Evolutionary conservation across 192 early-diverging fungal species (phyloP).

Genomic region (Pilobolus umbonatus): DNA sequence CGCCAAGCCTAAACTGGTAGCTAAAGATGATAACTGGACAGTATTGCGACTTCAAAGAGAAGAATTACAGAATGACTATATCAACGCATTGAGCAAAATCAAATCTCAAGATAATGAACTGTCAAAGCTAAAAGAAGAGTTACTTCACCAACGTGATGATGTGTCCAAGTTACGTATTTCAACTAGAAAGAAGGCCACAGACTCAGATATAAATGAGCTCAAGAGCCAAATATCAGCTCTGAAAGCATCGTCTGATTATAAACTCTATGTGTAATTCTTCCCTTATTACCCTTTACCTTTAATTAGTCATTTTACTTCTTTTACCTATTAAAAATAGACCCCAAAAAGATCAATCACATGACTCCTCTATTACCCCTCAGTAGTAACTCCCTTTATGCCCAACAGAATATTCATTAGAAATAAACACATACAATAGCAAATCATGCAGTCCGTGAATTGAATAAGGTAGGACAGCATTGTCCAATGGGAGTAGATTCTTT

Average conservation of each 20-base stretch:
- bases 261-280: constrained; percentile 5
- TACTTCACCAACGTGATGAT: constrained; percentile 59
- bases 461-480: no score
- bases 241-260: constrained; percentile 36
- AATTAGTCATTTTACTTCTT: background rate
- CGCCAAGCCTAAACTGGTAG: constrained; percentile 51
- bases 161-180: constrained; percentile 50
- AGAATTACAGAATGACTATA: constrained; percentile 54
- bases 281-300: background rate
- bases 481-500: no score
- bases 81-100: constrained; percentile 49
- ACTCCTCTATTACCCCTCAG: no score
- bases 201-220: constrained; percentile 54
- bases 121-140: constrained; percentile 49
- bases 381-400: no score
- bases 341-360: no score
- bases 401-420: no score
- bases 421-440: no score
- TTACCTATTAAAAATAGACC: no score
- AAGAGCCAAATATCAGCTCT: constrained; percentile 71
- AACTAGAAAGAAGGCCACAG: constrained; percentile 40
- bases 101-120: constrained; percentile 64
- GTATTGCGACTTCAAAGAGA: constrained; percentile 56
- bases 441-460: no score
- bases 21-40: constrained; percentile 47